Base-by-base conservation (phyloP, 768 basidiomycete genomes). In the Macrolepiota albuminosa region DNA sequence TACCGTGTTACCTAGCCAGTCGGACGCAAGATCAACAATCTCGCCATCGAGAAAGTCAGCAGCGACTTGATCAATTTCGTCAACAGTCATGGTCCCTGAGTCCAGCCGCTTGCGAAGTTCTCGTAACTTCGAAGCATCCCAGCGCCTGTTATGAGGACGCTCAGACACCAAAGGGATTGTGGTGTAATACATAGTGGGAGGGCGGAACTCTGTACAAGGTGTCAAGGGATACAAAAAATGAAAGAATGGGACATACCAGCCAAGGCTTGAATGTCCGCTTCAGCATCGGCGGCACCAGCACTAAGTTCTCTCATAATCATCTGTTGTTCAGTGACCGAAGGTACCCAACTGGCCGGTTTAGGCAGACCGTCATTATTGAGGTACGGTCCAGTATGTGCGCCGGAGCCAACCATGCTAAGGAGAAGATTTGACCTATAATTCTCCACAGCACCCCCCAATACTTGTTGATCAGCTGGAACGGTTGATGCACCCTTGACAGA, bases 1-100 rank as follows among this genome's bases (percentile, higher is more conserved):
- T 69, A 89, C 88, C 40, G 95, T 98, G 69, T 99, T 99, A 50
- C 97, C 97, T 64, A 99, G 88, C 89, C 97, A 98, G 72, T 99
- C 96, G 40, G 93, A 95, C 14, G 96, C 89, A 59, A 99, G 83
- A 71, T 95, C 93, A 14, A 96, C 94, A 62, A 93, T 91, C 71
- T 98, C 97, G 13, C 92, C 88, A 66, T 98, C 95, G 63, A 98
- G 79, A 72, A 98, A 87, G 69, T 98, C 95, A 50, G 81, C 81
- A 3, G 93, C 91, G 54, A 97, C 88, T 69, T 87, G 86, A 70
- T 99, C 95, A 57, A 95, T 86, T 73, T 98, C 96, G 54, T 89
- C 89, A 18, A 83, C 81, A 13, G 82, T 79, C 80, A 94, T 91
- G 5, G 84, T 86, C 18, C 90, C 91, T n/a, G 89, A 88, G 71